phyloP scores from a whole-genome alignment of 495 filamentous ascomycete genomes.

The Filosporella fistucella region DNA sequence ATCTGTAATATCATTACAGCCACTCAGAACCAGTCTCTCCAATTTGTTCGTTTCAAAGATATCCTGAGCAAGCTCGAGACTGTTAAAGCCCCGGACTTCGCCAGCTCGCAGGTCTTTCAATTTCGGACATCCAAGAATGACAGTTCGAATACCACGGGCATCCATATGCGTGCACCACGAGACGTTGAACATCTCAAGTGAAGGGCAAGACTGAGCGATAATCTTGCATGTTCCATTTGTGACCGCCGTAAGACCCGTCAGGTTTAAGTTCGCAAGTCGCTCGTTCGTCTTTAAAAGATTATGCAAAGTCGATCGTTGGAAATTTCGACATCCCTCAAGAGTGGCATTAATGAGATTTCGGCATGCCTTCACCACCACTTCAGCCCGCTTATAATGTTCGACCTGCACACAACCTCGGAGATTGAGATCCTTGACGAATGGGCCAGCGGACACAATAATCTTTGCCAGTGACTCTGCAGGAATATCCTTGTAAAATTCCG shows the following conservation, averaged over 20 bases:
- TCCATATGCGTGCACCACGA: slow-evolving; percentile 88
- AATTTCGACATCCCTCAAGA: slow-evolving; percentile 83
- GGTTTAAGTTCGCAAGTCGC: slow-evolving; percentile 73
- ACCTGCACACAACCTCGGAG: slow-evolving; percentile 58
- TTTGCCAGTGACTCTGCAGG: slow-evolving; percentile 76
- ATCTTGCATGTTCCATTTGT: slow-evolving; percentile 85
- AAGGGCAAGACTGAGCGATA: slow-evolving; percentile 76
- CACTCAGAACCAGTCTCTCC: slow-evolving; percentile 70
- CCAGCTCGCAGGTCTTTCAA: slow-evolving; percentile 79
- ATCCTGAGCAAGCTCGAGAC: slow-evolving; percentile 59
- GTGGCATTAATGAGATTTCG: slow-evolving; percentile 83
- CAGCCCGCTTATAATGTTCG: slow-evolving; percentile 69
- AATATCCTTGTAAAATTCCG: slow-evolving; percentile 83
- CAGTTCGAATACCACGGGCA: slow-evolving; percentile 69
- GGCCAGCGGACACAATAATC: slow-evolving; percentile 79
- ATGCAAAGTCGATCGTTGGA: slow-evolving; percentile 69
- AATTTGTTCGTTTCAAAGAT: slow-evolving; percentile 78
- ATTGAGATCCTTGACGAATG: slow-evolving; percentile 89
- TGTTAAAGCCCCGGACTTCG: slow-evolving; percentile 76
- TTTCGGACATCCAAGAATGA: slow-evolving; percentile 66
- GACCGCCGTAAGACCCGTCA: slow-evolving; percentile 74
- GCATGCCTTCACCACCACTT: slow-evolving; percentile 74
- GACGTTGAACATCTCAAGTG: slow-evolving; percentile 77
- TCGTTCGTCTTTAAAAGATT: slow-evolving; percentile 74
- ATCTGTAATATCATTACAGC: slow-evolving; percentile 74